These are phyloP conservation scores for Aciculoconidium aculeatum DNA, from an alignment of 805 yeast genomes.

Conservation along the genomic window DNA sequence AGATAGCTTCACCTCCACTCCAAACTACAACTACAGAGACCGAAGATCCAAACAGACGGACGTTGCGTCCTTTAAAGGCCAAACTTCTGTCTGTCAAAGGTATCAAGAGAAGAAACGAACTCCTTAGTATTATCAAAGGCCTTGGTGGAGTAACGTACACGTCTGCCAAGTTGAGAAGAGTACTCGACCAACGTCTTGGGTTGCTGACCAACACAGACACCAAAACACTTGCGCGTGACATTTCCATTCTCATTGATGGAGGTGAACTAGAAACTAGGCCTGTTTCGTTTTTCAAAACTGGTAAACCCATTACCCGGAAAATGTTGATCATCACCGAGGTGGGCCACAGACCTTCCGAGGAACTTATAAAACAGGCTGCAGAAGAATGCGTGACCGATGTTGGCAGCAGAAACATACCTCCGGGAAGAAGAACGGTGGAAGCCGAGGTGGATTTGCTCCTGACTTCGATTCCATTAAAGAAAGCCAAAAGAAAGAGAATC, in stretches of 20 bases:
- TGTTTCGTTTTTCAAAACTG: conserved; percentile 21
- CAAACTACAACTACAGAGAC: too few species aligned
- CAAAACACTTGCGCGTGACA: conserved; percentile 36
- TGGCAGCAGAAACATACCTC: conserved; percentile 13
- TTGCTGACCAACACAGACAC: conserved; percentile 27
- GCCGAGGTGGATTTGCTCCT: conserved; percentile 21
- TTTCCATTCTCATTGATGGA: conserved; percentile 20
- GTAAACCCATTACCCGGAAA: conserved; percentile 23
- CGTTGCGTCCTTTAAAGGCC: too few species aligned
- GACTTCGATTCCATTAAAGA: conserved; percentile 6
- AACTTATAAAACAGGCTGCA: conserved; percentile 21
- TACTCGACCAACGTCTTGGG: conserved; percentile 25
- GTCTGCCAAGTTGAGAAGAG: conserved; percentile 26
- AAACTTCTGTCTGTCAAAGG: conserved; percentile 27
- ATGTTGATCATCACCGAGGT: conserved; percentile 27
- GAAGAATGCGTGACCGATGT: conserved; percentile 21
- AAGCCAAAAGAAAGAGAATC: conserved; percentile 5
- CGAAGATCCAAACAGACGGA: too few species aligned
- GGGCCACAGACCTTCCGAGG: conserved; percentile 20
- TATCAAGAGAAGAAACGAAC: conserved; percentile 20
- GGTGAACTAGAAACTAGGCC: conserved; percentile 18
- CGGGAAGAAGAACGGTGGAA: conserved; percentile 19
- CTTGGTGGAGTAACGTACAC: conserved; percentile 36
- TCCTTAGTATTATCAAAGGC: conserved; percentile 25
- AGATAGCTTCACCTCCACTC: too few species aligned